A percentile compares a stretch with the other conserved stretches of the same genome.
Conservation (phyloP, 192 early-diverging fungal genomes). For the Backusella liffmaniae region DNA sequence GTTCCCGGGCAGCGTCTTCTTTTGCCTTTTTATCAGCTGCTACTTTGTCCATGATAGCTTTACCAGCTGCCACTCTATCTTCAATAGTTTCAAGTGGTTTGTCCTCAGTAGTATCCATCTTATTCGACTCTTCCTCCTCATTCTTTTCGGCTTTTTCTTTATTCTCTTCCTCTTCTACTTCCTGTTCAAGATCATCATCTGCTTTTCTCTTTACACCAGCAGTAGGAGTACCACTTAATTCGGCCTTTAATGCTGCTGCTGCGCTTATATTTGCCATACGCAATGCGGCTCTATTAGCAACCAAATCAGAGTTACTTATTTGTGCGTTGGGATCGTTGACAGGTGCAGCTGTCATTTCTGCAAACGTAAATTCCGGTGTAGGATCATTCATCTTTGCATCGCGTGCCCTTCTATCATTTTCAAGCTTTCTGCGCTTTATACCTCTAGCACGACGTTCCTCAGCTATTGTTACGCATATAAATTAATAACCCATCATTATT, state of each 20-base stretch:
- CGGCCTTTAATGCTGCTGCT: slow-evolving; percentile 65
- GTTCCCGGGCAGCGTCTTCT: slow-evolving; percentile 56
- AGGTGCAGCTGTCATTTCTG: slow-evolving; percentile 32
- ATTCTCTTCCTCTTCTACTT: slow-evolving; percentile 27
- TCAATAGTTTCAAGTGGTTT: slow-evolving; percentile 41
- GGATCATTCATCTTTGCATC: not conserved
- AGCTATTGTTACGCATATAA: slow-evolving; percentile 8
- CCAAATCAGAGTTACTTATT: slow-evolving; percentile 50
- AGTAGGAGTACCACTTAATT: slow-evolving; percentile 39
- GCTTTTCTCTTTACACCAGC: slow-evolving; percentile 46
- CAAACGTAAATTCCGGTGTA: slow-evolving; percentile 30
- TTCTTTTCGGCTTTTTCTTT: slow-evolving; percentile 16
- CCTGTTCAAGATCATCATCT: slow-evolving; percentile 43
- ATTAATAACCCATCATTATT: not conserved
- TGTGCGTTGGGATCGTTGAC: slow-evolving; percentile 47
- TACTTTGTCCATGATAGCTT: slow-evolving; percentile 38
- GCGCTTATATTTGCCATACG: slow-evolving; percentile 55
- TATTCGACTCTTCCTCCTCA: slow-evolving; percentile 9
- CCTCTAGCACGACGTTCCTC: slow-evolving; percentile 31
- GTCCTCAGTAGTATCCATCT: slow-evolving; percentile 35
- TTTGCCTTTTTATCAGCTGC: slow-evolving; percentile 55
- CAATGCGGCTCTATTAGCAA: slow-evolving; percentile 34
- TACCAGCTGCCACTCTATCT: slow-evolving; percentile 33
- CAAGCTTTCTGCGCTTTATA: slow-evolving; percentile 33
- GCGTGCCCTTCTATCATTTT: slow-evolving; percentile 20